Base-by-base conservation (phyloP, 2,329 filamentous ascomycete genomes). In the Furcasterigmium sp. region DNA sequence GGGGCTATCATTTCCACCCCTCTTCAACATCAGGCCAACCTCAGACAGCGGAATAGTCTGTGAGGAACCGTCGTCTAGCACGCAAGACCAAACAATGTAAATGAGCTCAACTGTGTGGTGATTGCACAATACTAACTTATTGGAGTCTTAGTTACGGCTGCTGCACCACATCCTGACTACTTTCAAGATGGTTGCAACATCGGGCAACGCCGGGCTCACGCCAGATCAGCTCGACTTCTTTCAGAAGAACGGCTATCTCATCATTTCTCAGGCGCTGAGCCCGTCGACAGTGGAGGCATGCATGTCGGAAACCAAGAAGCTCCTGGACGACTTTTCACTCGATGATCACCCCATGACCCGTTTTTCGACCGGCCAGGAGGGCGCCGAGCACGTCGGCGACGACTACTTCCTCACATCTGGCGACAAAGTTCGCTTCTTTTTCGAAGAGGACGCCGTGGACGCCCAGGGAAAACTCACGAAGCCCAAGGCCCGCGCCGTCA, bases 341-440 rank as follows among this genome's bases (percentile, higher is more conserved):
- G 73, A 79, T 28, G 78, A 85, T 45, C 93, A 97, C 65, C 91
- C 93, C 1, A 84, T 97, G 75, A 97, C 93, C 8, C 85, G 84
- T 59, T 98, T 98, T 76, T 87, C 85, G 23, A 96, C 91, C 0
- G 91, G 91, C 53, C 39, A 41, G 20, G 83, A 67, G 73, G 82
- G 55, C 68, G 75, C 59, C 37, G 77, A 83, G 47, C 91, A 97
- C 67, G 87, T 96, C 10, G 91, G 91, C 49, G 93, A 97, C 69
- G 82, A 86, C 59, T 98, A 98, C 75, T 97, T 98, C 69, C 80
- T 97, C 3, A 76, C 74, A 2, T 93, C 86, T 3, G 90, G 89
- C 48, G 87, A 97, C 72, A 91, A 96, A 68, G 73, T 97, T 48
- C 85, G 90, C 46, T 97, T 94, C 76, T 97, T 97, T 76, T 94